Percentiles rank a stretch among this genome's conserved stretches.
These are phyloP conservation scores for Diplogelasinospora grovesii DNA, from an alignment of 495 filamentous ascomycete genomes.

Conservation along the genomic window DNA sequence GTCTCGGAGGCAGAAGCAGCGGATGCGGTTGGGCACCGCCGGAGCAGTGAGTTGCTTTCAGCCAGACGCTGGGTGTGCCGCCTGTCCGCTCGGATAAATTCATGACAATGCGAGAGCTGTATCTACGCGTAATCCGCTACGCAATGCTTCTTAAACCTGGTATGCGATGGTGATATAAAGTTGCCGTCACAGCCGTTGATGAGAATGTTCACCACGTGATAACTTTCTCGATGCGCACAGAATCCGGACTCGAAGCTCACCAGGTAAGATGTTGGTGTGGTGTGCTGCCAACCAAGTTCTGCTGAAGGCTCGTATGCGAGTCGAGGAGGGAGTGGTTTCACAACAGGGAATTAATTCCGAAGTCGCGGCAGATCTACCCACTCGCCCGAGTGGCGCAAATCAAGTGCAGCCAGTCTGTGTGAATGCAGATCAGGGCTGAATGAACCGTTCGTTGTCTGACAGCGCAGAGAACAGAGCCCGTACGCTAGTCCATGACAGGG, in stretches of 20 bases:
- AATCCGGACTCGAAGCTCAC: no score
- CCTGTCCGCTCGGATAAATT: conserved; percentile 5
- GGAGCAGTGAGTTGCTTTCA: no score
- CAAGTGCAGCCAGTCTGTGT: no score
- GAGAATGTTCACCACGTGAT: background rate
- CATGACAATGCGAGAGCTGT: background rate
- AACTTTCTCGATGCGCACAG: background rate
- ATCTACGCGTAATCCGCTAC: background rate
- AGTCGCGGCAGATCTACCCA: conserved; percentile 1
- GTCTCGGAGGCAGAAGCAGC: no score
- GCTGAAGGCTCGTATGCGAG: background rate
- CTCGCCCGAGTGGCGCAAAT: no score
- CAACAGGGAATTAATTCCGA: background rate
- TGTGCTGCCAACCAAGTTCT: background rate
- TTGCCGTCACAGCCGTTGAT: conserved; percentile 1
- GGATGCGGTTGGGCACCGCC: no score
- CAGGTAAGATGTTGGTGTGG: conserved; percentile 2
- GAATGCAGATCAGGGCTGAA: no score
- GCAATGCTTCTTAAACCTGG: no score
- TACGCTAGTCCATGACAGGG: no score
- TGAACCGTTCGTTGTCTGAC: no score
- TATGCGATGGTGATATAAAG: background rate
- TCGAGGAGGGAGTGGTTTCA: background rate
- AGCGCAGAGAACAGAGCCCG: no score
- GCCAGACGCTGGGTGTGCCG: background rate